phyloP scores from a whole-genome alignment of 805 yeast species.

The Candida insectorum region DNA sequence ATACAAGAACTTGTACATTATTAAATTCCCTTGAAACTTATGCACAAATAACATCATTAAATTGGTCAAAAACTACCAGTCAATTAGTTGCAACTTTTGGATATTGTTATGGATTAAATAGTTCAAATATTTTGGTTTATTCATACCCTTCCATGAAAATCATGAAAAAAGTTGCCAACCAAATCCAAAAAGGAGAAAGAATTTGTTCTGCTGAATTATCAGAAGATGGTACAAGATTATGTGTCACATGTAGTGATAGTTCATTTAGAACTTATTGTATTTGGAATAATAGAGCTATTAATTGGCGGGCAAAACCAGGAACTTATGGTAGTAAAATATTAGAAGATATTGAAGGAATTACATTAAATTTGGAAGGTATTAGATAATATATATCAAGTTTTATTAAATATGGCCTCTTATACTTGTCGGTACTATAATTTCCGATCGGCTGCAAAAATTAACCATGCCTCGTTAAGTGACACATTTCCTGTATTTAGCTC shows the following conservation, averaged over 20 bases:
- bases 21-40: slow-evolving; percentile 53
- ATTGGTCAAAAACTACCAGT: slow-evolving; percentile 65
- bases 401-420: neutral
- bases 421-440: neutral
- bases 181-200: slow-evolving; percentile 51
- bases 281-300: too few species aligned
- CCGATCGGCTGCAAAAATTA: neutral
- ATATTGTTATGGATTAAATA: slow-evolving; percentile 61
- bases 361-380: too few species aligned
- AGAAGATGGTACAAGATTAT: slow-evolving; percentile 58
- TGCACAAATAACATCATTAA: slow-evolving; percentile 75
- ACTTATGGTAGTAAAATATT: neutral
- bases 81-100: slow-evolving; percentile 83
- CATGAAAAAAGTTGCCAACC: slow-evolving; percentile 46
- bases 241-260: slow-evolving; percentile 76
- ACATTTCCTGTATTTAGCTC: too few species aligned
- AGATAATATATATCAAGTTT: neutral
- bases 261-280: slow-evolving; percentile 71
- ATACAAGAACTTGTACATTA: slow-evolving; percentile 71
- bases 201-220: slow-evolving; percentile 65
- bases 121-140: slow-evolving; percentile 56
- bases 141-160: slow-evolving; percentile 62
- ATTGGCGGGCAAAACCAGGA: too few species aligned
- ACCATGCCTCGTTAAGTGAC: too few species aligned
- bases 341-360: neutral